phyloP scores from a whole-genome alignment of 164 flowering plant species.

The Saururus chinensis region DNA sequence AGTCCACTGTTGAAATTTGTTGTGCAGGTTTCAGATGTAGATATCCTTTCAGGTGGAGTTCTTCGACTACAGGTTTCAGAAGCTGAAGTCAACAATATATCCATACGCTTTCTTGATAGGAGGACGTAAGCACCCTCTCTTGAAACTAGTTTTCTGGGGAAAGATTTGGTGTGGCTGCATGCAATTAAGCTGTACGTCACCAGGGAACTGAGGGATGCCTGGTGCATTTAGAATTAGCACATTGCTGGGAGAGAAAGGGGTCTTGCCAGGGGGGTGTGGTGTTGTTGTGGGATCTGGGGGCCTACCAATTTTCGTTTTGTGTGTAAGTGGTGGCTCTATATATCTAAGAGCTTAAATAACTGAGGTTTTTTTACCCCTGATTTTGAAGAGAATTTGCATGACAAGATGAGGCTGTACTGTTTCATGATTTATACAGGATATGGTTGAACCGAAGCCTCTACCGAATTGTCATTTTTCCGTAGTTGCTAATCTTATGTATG shows the following conservation, averaged over 20 bases:
- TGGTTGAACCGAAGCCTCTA: not conserved
- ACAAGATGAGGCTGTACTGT: not conserved
- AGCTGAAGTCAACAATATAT: conserved; percentile 87
- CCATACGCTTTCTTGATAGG: conserved; percentile 82
- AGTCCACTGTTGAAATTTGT: not conserved
- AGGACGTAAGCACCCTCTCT: conserved; percentile 52
- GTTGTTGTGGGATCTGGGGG: too few relatives aligned
- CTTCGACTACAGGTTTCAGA: conserved; percentile 77
- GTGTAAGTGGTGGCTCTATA: too few relatives aligned
- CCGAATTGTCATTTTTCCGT: not conserved
- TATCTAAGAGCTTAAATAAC: too few relatives aligned
- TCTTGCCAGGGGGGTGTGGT: too few relatives aligned
- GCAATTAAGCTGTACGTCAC: not conserved
- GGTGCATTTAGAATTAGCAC: not conserved
- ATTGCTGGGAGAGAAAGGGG: too few relatives aligned
- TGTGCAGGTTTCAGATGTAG: conserved; percentile 77
- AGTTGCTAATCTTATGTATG: not conserved
- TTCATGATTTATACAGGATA: not conserved
- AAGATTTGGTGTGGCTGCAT: too few relatives aligned
- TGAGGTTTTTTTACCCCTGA: too few relatives aligned
- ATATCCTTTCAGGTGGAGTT: conserved; percentile 94
- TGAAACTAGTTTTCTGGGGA: not conserved
- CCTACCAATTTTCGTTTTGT: too few relatives aligned
- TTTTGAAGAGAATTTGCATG: too few relatives aligned
- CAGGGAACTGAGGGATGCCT: not conserved